Percentiles rank a stretch among this genome's conserved stretches.
Evolutionary conservation across 2,329 filamentous ascomycete genomes (phyloP).

Genomic region (Arthrobotrys musiformis): DNA sequence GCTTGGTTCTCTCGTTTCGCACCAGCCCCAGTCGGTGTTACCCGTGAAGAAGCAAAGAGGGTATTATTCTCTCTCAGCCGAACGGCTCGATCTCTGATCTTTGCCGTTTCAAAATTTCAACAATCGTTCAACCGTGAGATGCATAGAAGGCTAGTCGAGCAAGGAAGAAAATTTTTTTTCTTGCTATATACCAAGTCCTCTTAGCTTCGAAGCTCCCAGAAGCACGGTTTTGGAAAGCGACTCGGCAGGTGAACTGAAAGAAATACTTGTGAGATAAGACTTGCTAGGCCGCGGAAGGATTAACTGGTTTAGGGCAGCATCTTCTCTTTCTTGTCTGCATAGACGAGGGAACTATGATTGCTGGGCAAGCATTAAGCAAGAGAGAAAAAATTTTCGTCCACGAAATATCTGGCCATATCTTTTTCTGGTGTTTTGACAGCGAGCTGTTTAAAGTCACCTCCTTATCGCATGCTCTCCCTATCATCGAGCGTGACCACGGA

Average conservation of each 20-base stretch:
- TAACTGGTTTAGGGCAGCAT: constrained; percentile 49
- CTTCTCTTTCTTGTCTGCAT: constrained; percentile 44
- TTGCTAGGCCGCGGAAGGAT: constrained; percentile 53
- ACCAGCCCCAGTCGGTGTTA: constrained; percentile 31
- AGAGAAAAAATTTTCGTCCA: constrained; percentile 37
- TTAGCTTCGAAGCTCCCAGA: constrained; percentile 43
- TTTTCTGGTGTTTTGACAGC: constrained; percentile 32
- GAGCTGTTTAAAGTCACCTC: constrained; percentile 44
- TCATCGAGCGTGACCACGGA: not conserved
- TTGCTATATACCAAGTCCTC: constrained; percentile 21
- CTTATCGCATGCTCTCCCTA: constrained; percentile 55
- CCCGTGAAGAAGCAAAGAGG: constrained; percentile 12
- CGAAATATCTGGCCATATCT: constrained; percentile 22
- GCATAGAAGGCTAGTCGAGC: constrained; percentile 18
- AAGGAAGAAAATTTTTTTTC: constrained; percentile 30
- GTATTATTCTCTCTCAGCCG: not conserved
- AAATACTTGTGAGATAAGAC: constrained; percentile 49
- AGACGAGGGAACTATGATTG: constrained; percentile 36
- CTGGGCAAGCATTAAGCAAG: constrained; percentile 17
- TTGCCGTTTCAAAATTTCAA: not conserved
- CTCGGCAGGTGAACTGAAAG: constrained; percentile 50
- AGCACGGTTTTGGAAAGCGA: constrained; percentile 37
- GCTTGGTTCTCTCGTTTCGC: constrained; percentile 1
- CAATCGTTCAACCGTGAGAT: not conserved
- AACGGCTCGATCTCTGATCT: constrained; percentile 27